phyloP scores from a whole-genome alignment of 129 eudicot species.

The Saposhnikovia divaricata region DNA sequence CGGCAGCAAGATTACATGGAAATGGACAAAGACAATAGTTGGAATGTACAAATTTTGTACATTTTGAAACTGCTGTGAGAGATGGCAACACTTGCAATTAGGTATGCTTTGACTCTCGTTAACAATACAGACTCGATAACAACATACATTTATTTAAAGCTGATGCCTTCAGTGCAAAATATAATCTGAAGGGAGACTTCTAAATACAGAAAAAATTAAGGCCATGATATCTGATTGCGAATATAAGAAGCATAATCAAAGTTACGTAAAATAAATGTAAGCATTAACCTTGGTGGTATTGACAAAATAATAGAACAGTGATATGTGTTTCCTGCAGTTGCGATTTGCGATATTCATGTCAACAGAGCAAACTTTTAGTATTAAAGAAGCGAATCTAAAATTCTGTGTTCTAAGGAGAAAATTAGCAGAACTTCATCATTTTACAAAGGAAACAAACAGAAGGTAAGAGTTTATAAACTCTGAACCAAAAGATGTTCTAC shows the following conservation, averaged over 20 bases:
- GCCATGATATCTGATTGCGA: background rate
- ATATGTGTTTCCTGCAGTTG: background rate
- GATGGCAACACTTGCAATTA: background rate
- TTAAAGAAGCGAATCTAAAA: background rate
- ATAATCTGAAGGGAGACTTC: background rate
- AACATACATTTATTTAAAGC: too few relatives aligned
- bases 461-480: background rate
- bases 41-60: too few relatives aligned
- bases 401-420: background rate
- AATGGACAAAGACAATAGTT: too few relatives aligned
- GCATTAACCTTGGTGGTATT: background rate
- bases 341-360: background rate
- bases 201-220: too few relatives aligned
- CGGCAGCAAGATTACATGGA: background rate
- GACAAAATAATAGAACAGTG: background rate
- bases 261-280: background rate
- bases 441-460: background rate
- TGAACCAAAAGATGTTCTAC: background rate
- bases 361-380: background rate
- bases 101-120: background rate
- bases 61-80: too few relatives aligned
- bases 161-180: background rate
- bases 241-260: background rate
- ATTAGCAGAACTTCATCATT: background rate
- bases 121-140: background rate